These are phyloP conservation scores for Penicillium steckii DNA, from an alignment of 495 filamentous ascomycete species.

Conservation along the genomic window DNA sequence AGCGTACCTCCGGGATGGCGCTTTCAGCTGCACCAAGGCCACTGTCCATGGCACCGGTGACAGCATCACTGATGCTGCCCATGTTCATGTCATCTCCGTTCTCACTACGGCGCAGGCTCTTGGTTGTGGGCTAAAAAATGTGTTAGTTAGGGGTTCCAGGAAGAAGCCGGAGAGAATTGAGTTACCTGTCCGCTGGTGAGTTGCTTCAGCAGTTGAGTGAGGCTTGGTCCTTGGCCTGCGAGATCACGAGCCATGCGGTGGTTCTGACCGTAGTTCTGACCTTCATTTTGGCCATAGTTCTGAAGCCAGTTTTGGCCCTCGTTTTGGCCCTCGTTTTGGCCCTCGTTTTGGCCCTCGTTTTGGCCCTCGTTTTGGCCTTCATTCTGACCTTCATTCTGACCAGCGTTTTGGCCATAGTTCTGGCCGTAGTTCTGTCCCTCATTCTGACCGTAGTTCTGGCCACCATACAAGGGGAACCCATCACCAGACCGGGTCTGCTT, in stretches of 20 bases:
- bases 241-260: background rate
- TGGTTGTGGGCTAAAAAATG: background rate
- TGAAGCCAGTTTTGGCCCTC: conserved; percentile 5
- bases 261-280: conserved; percentile 10
- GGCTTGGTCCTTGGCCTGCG: background rate
- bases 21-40: background rate
- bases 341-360: conserved; percentile 7
- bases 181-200: conserved; percentile 1
- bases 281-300: background rate
- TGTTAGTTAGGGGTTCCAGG: background rate
- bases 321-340: conserved; percentile 15
- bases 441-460: background rate
- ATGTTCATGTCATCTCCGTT: background rate
- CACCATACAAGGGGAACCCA: background rate
- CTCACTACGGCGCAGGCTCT: conserved; percentile 2
- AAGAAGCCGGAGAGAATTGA: background rate
- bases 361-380: background rate
- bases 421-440: background rate
- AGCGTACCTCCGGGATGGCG: background rate
- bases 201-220: background rate
- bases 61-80: background rate
- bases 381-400: conserved; percentile 5
- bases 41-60: background rate
- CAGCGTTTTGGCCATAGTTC: conserved; percentile 10
- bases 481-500: background rate